Base-by-base conservation (phyloP, 257 asterid genomes). In the Gentiana dahurica region DNA sequence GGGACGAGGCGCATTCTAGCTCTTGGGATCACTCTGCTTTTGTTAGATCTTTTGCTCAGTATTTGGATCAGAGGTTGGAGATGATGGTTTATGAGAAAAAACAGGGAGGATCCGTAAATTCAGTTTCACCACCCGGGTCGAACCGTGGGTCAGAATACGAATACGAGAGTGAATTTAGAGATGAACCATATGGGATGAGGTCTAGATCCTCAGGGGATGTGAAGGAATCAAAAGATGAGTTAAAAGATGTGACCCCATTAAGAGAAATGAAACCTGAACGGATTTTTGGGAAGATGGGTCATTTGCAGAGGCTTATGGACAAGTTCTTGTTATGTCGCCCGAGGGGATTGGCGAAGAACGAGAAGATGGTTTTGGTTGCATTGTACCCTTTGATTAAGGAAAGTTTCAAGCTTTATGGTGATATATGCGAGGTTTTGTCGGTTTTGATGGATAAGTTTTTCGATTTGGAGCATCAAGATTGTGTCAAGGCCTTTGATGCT, bases 11-110 rank as follows among this genome's bases (percentile, higher is more conserved):
- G 1, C 94, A 85, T 71, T 81, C 94, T 0, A 77, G 67, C 54
- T 72, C 89, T 1, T 84, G 94, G 94, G 94, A 84, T 75, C 89
- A 79, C 60, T 84, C 94, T 3, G 84, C 90, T 44, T 85, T 85
- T 61, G 90, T 81, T 36, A 75, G 87, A 68, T 77, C 87, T 10
- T 85, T 68, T 41, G 94, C 84, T 0, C 63, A 75, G 59, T 85
- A 75, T 62, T 59, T 85, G 79, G 94, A 85, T 71, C 94, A 85
- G 83, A 72, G 84, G 73, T 71, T 79, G 63, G 94, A 85, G 54
- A 53, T 85, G 68, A 68, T 81, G 84, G 65, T 64, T 2, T 81
- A 70, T 57, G 89, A 84, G 55, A 66, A 77, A 59, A 81, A 79
- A 50, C 80, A 39, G 73, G 72, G 71, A 35, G 84, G 80, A 35